A percentile compares a stretch with the other conserved stretches of the same genome.
Evolutionary conservation across 441 rosid genomes (phyloP).

Genomic region (Brassica balearica): DNA sequence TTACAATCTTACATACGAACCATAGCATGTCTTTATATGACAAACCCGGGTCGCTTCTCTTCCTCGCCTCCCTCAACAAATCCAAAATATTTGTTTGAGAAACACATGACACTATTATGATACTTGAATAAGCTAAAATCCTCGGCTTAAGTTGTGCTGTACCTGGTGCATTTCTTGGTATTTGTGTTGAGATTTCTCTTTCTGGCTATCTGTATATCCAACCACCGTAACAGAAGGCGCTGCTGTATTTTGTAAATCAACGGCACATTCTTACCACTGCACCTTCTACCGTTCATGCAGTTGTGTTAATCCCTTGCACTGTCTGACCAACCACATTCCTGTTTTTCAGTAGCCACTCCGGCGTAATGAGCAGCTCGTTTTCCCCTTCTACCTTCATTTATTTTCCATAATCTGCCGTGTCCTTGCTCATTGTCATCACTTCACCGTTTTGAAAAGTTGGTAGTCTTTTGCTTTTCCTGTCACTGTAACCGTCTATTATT

Average conservation of each 20-base stretch:
- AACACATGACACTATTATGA: slow-evolving; percentile 13
- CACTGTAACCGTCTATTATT: slow-evolving; percentile 42
- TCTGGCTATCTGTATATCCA: slow-evolving; percentile 70
- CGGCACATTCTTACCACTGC: slow-evolving; percentile 55
- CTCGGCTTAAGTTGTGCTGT: slow-evolving; percentile 12
- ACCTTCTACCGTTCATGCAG: slow-evolving; percentile 51
- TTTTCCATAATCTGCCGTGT: slow-evolving; percentile 50
- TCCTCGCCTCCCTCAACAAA: slow-evolving; percentile 45
- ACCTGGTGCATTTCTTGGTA: slow-evolving; percentile 34
- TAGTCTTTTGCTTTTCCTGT: slow-evolving; percentile 44
- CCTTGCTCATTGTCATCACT: slow-evolving; percentile 37
- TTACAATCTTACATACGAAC: not conserved
- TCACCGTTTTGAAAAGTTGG: slow-evolving; percentile 33
- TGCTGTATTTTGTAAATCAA: slow-evolving; percentile 63
- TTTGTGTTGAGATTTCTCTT: slow-evolving; percentile 56
- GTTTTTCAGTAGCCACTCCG: slow-evolving; percentile 59
- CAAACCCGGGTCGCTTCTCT: slow-evolving; percentile 27
- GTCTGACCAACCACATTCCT: slow-evolving; percentile 63
- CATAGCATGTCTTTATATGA: not conserved
- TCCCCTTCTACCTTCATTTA: slow-evolving; percentile 56
- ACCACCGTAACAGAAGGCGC: slow-evolving; percentile 56
- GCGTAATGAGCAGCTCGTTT: slow-evolving; percentile 56
- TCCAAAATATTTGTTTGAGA: slow-evolving; percentile 22
- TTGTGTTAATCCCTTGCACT: slow-evolving; percentile 66
- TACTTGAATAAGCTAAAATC: not conserved